These are phyloP conservation scores for Cyberlindnera misumaiensis DNA, from an alignment of 805 yeast species.

Conservation along the genomic window DNA sequence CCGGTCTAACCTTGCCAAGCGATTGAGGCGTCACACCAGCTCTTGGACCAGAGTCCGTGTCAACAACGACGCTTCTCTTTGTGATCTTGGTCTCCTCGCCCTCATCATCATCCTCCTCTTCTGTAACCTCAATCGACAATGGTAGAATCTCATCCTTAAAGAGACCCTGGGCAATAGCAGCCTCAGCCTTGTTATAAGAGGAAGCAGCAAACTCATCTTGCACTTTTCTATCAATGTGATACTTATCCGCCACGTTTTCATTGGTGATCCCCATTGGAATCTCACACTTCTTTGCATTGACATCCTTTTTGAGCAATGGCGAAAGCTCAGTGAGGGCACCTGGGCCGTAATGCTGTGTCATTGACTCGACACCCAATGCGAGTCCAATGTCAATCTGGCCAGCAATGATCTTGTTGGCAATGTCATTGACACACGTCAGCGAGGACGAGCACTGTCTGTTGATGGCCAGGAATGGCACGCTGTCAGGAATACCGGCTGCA, in stretches of 20 bases:
- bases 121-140: slow-evolving; percentile 51
- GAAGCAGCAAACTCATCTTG: slow-evolving; percentile 89
- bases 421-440: slow-evolving; percentile 79
- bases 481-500: slow-evolving; percentile 84
- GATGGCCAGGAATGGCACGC: slow-evolving; percentile 71
- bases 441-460: slow-evolving; percentile 97
- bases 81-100: slow-evolving; percentile 30
- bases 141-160: slow-evolving; percentile 90
- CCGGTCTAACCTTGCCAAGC: slow-evolving; percentile 73
- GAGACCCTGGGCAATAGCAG: slow-evolving; percentile 62
- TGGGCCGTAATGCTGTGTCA: slow-evolving; percentile 88
- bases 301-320: slow-evolving; percentile 35
- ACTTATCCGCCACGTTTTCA: slow-evolving; percentile 78
- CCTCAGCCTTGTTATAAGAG: slow-evolving; percentile 79
- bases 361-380: slow-evolving; percentile 91
- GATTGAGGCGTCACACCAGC: slow-evolving; percentile 74
- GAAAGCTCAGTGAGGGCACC: slow-evolving; percentile 60
- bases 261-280: slow-evolving; percentile 96
- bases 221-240: slow-evolving; percentile 52
- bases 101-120: slow-evolving; percentile 48
- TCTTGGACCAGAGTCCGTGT: slow-evolving; percentile 87
- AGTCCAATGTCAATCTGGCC: slow-evolving; percentile 92
- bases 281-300: slow-evolving; percentile 63
- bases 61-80: slow-evolving; percentile 32
- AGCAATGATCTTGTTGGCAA: slow-evolving; percentile 77